Conservation (phyloP, 371 early-diverging fungal species). For the Mortierella sp. region DNA sequence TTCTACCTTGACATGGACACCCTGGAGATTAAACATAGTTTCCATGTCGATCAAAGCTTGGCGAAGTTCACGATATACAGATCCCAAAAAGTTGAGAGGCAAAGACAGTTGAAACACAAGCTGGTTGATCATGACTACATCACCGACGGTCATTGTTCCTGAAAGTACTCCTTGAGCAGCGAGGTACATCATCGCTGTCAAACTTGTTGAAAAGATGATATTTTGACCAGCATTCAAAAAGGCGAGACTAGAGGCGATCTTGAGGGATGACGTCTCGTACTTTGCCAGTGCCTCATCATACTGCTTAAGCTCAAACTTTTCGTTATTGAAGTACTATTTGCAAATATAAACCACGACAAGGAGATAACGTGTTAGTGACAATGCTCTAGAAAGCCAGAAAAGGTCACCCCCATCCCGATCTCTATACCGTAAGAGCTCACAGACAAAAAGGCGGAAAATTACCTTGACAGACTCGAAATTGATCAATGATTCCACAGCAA, state of each 20-base stretch:
- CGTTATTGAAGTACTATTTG: constrained; percentile 88
- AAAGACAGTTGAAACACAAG: constrained; percentile 94
- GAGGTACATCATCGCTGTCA: constrained; percentile 94
- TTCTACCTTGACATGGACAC: constrained; percentile 64
- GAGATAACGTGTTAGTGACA: not conserved
- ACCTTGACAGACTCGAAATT: constrained; percentile 96
- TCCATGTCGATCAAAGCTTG: constrained; percentile 98
- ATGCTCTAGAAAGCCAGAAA: not conserved
- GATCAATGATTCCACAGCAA: constrained; percentile 92
- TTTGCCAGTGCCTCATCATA: constrained; percentile 89
- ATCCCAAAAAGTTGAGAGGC: constrained; percentile 97
- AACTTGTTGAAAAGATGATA: constrained; percentile 88
- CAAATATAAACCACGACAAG: not conserved
- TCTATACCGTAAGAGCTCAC: not conserved
- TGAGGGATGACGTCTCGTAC: constrained; percentile 93
- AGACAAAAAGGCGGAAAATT: not conserved
- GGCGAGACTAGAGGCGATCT: constrained; percentile 89
- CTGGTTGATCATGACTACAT: constrained; percentile 97
- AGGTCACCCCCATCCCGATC: not conserved
- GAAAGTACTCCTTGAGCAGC: constrained; percentile 88
- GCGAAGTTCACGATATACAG: constrained; percentile 94
- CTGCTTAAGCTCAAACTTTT: constrained; percentile 84
- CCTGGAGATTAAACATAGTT: constrained; percentile 88
- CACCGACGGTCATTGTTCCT: constrained; percentile 91
- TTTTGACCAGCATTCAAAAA: constrained; percentile 95